Evolutionary conservation across 306 rosid genomes (phyloP).

Genomic region (Gleditsia sinensis): DNA sequence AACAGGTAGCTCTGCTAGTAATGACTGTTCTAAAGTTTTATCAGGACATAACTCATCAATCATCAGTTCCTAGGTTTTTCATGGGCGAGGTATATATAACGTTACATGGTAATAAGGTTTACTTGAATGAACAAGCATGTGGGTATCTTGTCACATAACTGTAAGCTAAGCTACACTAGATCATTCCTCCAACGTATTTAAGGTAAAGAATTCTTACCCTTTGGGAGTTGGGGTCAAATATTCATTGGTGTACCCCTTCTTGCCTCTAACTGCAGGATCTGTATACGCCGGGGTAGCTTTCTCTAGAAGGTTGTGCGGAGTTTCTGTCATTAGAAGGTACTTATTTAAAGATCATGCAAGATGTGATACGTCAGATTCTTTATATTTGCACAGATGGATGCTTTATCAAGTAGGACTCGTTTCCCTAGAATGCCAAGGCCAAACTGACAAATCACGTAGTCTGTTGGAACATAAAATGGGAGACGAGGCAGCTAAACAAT

Average conservation of each 20-base stretch:
- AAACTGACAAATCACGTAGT: neutral
- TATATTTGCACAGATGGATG: neutral
- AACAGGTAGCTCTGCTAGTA: conserved; percentile 57
- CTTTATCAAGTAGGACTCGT: neutral
- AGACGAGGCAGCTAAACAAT: neutral
- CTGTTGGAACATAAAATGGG: neutral
- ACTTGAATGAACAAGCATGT: neutral
- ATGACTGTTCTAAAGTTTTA: too few species aligned
- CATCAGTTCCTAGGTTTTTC: too few species aligned
- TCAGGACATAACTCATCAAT: too few species aligned
- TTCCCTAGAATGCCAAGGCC: neutral
- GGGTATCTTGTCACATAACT: neutral
- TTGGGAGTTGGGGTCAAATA: too few species aligned
- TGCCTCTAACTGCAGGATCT: conserved; percentile 53
- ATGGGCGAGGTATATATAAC: too few species aligned
- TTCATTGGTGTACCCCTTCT: too few species aligned
- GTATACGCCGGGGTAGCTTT: conserved; percentile 84
- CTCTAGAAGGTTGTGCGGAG: conserved; percentile 83
- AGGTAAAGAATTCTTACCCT: neutral
- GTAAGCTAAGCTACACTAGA: neutral
- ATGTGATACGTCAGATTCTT: neutral
- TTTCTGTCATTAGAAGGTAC: conserved; percentile 84
- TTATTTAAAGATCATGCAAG: neutral
- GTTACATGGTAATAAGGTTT: too few species aligned
- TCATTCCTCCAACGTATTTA: neutral